phyloP scores from a whole-genome alignment of 805 yeast genomes.

The Candida maris region DNA sequence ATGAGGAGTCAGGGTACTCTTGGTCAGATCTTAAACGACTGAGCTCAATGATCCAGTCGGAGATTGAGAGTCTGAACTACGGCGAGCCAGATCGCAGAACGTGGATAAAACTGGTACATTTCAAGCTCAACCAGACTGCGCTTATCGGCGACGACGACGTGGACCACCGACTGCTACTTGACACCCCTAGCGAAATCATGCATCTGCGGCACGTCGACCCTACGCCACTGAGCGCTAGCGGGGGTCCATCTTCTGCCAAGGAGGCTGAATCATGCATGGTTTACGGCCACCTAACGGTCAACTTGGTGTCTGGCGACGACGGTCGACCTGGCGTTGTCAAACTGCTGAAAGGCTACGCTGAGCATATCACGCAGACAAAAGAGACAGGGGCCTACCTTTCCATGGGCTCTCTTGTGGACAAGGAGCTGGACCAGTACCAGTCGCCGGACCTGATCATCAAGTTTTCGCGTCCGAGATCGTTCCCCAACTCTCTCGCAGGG shows the following conservation, averaged over 20 bases:
- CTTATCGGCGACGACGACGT: constrained; percentile 12
- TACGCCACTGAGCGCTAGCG: constrained; percentile 14
- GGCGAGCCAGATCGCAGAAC: constrained; percentile 13
- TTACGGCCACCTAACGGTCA: constrained; percentile 12
- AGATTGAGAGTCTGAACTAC: constrained; percentile 19
- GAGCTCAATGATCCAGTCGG: constrained; percentile 24
- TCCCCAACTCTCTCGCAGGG: constrained; percentile 16
- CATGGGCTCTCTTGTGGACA: constrained; percentile 10
- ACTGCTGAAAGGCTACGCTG: constrained; percentile 4
- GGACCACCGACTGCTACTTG: constrained; percentile 1
- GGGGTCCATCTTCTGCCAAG: constrained; percentile 7
- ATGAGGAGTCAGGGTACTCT: constrained; percentile 26
- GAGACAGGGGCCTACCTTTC: not conserved
- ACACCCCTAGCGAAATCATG: not conserved
- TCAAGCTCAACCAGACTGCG: constrained; percentile 13
- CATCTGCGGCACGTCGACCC: constrained; percentile 11
- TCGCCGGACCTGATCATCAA: constrained; percentile 21
- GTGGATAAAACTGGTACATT: constrained; percentile 23
- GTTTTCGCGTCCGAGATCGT: constrained; percentile 13
- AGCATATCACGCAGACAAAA: constrained; percentile 1
- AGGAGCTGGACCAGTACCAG: constrained; percentile 10
- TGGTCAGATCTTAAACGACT: constrained; percentile 28
- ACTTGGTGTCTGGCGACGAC: constrained; percentile 9
- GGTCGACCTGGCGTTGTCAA: constrained; percentile 5
- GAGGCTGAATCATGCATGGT: constrained; percentile 6